These are phyloP conservation scores for Bruguiera hainesii DNA, from an alignment of 441 rosid species.

Conservation along the genomic window DNA sequence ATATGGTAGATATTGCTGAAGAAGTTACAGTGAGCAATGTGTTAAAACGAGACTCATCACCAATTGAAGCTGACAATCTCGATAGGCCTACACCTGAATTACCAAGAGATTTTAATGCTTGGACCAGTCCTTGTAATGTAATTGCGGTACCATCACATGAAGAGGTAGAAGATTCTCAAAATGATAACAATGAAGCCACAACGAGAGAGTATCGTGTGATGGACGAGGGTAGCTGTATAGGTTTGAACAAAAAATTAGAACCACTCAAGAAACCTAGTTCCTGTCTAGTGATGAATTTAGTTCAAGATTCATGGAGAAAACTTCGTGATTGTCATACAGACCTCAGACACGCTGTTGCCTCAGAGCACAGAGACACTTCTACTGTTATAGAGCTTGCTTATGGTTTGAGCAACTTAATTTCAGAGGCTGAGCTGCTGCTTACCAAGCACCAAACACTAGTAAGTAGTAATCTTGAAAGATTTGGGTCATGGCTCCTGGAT, in stretches of 20 bases:
- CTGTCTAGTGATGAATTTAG: slow-evolving; percentile 32
- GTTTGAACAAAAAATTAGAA: slow-evolving; percentile 43
- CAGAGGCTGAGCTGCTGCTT: slow-evolving; percentile 61
- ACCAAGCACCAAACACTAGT: slow-evolving; percentile 46
- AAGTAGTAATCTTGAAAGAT: slow-evolving; percentile 22
- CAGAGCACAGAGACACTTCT: slow-evolving; percentile 53
- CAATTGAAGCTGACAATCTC: slow-evolving; percentile 29
- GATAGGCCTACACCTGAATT: slow-evolving; percentile 27
- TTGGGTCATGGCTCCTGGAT: slow-evolving; percentile 15
- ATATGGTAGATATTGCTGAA: slow-evolving; percentile 35
- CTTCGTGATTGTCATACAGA: slow-evolving; percentile 42
- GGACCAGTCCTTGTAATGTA: slow-evolving; percentile 32
- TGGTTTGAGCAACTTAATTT: slow-evolving; percentile 60
- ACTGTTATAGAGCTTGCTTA: slow-evolving; percentile 41
- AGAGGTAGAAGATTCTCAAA: slow-evolving; percentile 47
- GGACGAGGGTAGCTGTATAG: slow-evolving; percentile 91
- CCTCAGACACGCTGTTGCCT: slow-evolving; percentile 46
- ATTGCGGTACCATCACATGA: slow-evolving; percentile 41
- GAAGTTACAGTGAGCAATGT: slow-evolving; percentile 50
- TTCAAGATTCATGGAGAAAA: slow-evolving; percentile 65
- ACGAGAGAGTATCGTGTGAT: slow-evolving; percentile 49
- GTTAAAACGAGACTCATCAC: slow-evolving; percentile 26
- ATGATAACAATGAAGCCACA: slow-evolving; percentile 32
- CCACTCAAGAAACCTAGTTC: slow-evolving; percentile 26
- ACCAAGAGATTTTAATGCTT: slow-evolving; percentile 33